Evolutionary conservation across 352 stramenopile species (phyloP), one percentile per base, ranked within the genome.

Genomic region (Globisporangium paddicum): DNA sequence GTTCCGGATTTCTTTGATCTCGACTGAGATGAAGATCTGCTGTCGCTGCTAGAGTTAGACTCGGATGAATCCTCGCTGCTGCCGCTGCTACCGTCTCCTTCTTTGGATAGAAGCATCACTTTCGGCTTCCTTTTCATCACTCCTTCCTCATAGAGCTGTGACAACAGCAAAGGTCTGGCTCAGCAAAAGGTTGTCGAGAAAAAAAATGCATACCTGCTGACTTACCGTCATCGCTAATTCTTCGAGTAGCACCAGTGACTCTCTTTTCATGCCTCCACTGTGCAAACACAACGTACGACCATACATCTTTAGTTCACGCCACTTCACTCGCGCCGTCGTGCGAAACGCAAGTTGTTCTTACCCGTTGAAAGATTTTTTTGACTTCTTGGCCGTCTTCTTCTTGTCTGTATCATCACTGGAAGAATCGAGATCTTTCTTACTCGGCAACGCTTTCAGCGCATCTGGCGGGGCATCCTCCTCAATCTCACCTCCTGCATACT

Each of bases 141-240:
- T 6, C 74, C 75, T 63, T 86, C 70, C 55, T 88, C 80, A 47
- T 79, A 82, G 34, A 90, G 63, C 80, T 89, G 59, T 16, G 42
- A n/a, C 5, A 51, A 54, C 19, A 37, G 4, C 18, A 26, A 41
- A 14, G 10, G 10, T 19, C 16, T n/a, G 8, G 9, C 0, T 28
- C 13, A 40, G 47, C 28, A 42, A 21, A 42, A 6, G 14, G 19
- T n/a, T 2, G 37, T 14, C 2, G 23, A 42, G 14, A 51, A 26
- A 28, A 23, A 58, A 28, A 23, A 58, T 34, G 13, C 5, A 19
- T 11, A 60, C 8, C 3, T 19, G 10, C 26, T 13, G 7, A 58
- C 35, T 5, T 62, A 88, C 77, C 58, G 78, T 87, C 71, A 88
- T 73, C 2, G 76, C 76, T 18, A 90, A 61, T 41, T 90, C 78